These are phyloP conservation scores for Nothophaeocryptopus gaeumannii DNA, from an alignment of 2,329 filamentous ascomycete genomes.

Conservation along the genomic window DNA sequence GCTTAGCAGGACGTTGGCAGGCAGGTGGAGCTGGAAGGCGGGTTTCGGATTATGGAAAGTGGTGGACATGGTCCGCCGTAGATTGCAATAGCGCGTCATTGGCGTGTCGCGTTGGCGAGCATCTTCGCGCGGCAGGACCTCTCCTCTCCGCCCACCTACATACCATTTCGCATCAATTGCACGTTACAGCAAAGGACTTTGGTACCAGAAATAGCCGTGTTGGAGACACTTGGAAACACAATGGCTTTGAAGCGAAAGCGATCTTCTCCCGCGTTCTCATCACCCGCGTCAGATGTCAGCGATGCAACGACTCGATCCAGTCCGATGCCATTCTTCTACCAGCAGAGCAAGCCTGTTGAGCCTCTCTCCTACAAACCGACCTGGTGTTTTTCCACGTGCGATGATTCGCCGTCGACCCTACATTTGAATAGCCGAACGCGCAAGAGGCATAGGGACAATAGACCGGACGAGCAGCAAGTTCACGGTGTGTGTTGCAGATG, in stretches of 20 bases:
- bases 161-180: neutral
- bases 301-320: constrained; percentile 31
- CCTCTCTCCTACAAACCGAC: constrained; percentile 24
- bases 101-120: too few species aligned
- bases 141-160: too few species aligned
- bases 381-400: constrained; percentile 29
- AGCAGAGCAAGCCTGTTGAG: constrained; percentile 28
- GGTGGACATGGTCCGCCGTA: too few species aligned
- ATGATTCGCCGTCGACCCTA: constrained; percentile 19
- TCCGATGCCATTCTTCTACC: constrained; percentile 31
- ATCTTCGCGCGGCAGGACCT: neutral
- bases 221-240: constrained; percentile 5
- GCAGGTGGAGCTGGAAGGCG: neutral
- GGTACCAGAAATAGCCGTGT: neutral
- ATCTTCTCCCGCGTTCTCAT: constrained; percentile 45
- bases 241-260: constrained; percentile 62
- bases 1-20: neutral
- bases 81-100: too few species aligned
- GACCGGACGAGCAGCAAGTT: constrained; percentile 55
- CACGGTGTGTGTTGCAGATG: constrained; percentile 46
- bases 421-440: constrained; percentile 56
- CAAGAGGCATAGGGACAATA: constrained; percentile 58
- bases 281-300: constrained; percentile 40
- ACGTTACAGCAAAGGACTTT: neutral
- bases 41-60: too few species aligned